Conservation (phyloP, 2,329 filamentous ascomycete species). For the Cladophialophora yegresii region DNA sequence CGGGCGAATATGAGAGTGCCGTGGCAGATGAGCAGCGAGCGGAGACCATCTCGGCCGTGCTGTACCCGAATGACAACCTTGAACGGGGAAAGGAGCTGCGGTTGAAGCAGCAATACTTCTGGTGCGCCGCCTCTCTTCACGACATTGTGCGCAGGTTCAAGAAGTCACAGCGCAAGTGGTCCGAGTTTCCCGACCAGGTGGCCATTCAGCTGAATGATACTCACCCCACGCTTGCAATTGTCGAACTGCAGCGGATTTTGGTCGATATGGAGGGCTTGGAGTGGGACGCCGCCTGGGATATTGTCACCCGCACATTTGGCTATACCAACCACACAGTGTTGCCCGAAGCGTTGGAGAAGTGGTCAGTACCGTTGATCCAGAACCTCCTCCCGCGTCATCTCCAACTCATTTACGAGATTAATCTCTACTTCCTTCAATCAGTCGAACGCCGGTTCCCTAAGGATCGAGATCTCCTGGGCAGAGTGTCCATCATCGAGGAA, state of each 20-base stretch:
- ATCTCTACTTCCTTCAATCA: constrained; percentile 84
- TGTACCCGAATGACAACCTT: constrained; percentile 97
- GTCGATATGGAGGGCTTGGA: constrained; percentile 85
- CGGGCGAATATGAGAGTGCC: constrained; percentile 93
- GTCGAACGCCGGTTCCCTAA: constrained; percentile 91
- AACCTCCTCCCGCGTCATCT: constrained; percentile 90
- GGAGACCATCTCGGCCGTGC: constrained; percentile 96
- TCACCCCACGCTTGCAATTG: constrained; percentile 92
- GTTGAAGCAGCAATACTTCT: constrained; percentile 99
- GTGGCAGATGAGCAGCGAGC: constrained; percentile 97
- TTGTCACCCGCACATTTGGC: constrained; percentile 76
- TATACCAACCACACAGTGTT: constrained; percentile 99
- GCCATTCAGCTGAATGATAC: constrained; percentile 98
- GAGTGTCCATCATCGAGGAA: constrained; percentile 98
- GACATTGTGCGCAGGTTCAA: constrained; percentile 98
- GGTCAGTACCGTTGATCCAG: constrained; percentile 90
- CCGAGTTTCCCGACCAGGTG: constrained; percentile 87
- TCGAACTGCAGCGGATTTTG: constrained; percentile 91
- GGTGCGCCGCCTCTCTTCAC: constrained; percentile 93
- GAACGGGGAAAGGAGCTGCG: constrained; percentile 95
- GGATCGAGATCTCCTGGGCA: constrained; percentile 77
- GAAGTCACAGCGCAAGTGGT: constrained; percentile 90
- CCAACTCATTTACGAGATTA: constrained; percentile 95
- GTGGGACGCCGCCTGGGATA: constrained; percentile 90
- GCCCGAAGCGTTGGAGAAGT: constrained; percentile 96